A percentile compares a stretch with the other conserved stretches of the same genome.
Evolutionary conservation across 179 eudicot species (phyloP).

Genomic region (Pouteria campechiana): DNA sequence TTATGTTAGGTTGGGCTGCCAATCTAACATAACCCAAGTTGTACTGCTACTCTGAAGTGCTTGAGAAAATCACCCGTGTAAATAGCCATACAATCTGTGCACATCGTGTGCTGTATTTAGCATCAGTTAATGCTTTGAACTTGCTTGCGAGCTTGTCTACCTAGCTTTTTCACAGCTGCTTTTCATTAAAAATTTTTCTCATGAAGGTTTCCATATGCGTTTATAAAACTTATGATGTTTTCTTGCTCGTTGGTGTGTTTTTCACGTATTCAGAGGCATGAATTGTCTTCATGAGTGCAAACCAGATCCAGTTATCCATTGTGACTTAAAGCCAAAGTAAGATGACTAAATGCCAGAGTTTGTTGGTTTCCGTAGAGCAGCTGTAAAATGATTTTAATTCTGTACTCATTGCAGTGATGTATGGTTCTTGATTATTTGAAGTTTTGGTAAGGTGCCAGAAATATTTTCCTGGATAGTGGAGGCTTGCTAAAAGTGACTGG

Average conservation of each 20-base stretch:
- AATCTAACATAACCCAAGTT: no score
- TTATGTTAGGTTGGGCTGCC: no score
- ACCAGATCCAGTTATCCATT: conserved; percentile 85
- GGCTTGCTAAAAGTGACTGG: conserved; percentile 87
- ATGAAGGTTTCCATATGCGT: conserved; percentile 1
- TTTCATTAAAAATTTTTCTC: no score
- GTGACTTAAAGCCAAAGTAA: conserved; percentile 94
- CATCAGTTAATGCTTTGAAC: no score
- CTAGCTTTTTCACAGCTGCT: no score
- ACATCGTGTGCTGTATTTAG: no score
- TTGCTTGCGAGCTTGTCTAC: no score
- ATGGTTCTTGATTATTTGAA: conserved; percentile 49
- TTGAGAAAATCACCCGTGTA: no score
- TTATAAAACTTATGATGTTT: background rate
- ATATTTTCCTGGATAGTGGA: conserved; percentile 97
- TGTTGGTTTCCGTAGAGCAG: background rate
- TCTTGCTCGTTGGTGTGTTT: conserved; percentile 5
- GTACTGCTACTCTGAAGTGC: no score
- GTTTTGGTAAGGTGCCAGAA: conserved; percentile 99
- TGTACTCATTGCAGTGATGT: conserved; percentile 6
- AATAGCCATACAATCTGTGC: no score
- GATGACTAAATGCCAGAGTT: conserved; percentile 50
- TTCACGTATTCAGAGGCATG: conserved; percentile 92
- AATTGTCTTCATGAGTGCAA: conserved; percentile 92
- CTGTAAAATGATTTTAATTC: conserved; percentile 2